These are phyloP conservation scores for Penicillium sp. DNA, from an alignment of 2,329 filamentous ascomycete genomes.

Conservation along the genomic window DNA sequence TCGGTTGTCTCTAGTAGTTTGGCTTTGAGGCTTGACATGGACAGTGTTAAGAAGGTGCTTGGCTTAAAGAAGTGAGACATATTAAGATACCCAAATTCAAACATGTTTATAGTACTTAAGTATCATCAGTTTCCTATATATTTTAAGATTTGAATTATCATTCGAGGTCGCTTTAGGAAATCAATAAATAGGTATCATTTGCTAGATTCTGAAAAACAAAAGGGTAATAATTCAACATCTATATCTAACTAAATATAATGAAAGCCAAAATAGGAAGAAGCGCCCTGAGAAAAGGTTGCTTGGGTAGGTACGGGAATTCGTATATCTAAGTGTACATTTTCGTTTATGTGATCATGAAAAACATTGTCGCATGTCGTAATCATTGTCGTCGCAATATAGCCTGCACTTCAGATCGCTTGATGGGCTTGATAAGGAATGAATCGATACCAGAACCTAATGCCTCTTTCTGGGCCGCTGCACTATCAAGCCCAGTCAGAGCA, in stretches of 20 bases:
- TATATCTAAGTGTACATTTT: background rate
- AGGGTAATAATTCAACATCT: too few species aligned
- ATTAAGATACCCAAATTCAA: background rate
- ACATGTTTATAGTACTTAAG: background rate
- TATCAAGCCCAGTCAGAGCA: conserved; percentile 34
- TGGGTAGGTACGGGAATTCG: background rate
- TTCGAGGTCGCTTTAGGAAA: too few species aligned
- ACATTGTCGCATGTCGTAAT: background rate
- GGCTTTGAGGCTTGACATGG: conserved; percentile 58
- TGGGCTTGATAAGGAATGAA: conserved; percentile 36
- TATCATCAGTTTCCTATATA: too few species aligned
- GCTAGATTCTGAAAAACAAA: too few species aligned
- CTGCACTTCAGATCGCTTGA: conserved; percentile 13
- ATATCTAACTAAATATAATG: too few species aligned
- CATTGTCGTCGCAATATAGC: background rate
- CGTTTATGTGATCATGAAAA: background rate
- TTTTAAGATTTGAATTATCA: too few species aligned
- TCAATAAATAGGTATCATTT: too few species aligned
- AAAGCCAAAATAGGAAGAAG: background rate
- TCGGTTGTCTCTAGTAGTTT: conserved; percentile 84
- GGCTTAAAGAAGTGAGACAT: conserved; percentile 6
- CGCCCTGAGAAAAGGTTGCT: background rate
- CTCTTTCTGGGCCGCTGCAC: conserved; percentile 30
- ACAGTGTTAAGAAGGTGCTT: conserved; percentile 21
- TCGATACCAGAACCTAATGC: conserved; percentile 34